phyloP scores from a whole-genome alignment of 495 filamentous ascomycete species.

The Hypoxylon intermedium region DNA sequence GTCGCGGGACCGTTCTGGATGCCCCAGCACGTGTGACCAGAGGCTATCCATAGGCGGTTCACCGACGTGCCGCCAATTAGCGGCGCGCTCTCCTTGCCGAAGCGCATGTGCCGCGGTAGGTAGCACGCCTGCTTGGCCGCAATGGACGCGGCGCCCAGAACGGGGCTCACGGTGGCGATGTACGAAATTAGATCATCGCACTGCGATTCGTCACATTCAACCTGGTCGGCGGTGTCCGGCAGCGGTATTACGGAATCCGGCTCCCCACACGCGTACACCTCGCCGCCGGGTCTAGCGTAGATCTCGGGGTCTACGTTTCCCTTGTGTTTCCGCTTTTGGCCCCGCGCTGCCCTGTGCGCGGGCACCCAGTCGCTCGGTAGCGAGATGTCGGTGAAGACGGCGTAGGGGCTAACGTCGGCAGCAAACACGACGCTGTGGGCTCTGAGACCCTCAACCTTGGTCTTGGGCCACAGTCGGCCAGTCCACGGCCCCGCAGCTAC shows the following conservation, averaged over 20 bases:
- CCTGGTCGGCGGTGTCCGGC: conserved; percentile 76
- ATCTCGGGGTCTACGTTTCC: conserved; percentile 85
- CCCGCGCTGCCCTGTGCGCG: conserved; percentile 48
- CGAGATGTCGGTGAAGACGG: conserved; percentile 88
- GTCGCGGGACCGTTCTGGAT: conserved; percentile 96
- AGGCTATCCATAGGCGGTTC: conserved; percentile 80
- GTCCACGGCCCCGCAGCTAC: conserved; percentile 94
- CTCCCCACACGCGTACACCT: conserved; percentile 92
- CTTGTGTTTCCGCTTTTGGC: conserved; percentile 61
- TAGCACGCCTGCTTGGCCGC: conserved; percentile 92
- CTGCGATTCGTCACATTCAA: conserved; percentile 74
- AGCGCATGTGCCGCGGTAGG: conserved; percentile 73
- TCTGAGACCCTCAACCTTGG: conserved; percentile 80
- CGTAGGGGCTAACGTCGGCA: conserved; percentile 81
- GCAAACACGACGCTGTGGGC: conserved; percentile 91
- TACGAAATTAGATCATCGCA: conserved; percentile 92
- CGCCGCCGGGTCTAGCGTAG: conserved; percentile 85
- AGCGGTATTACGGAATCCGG: conserved; percentile 79
- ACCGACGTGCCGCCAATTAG: conserved; percentile 78
- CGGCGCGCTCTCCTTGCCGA: conserved; percentile 67
- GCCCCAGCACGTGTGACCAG: conserved; percentile 97
- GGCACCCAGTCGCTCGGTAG: conserved; percentile 67
- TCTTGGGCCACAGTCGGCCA: conserved; percentile 69
- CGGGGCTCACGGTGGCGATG: conserved; percentile 76
- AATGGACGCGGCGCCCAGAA: conserved; percentile 77